Conservation (phyloP, 306 rosid species). For the Vicia sativa region DNA sequence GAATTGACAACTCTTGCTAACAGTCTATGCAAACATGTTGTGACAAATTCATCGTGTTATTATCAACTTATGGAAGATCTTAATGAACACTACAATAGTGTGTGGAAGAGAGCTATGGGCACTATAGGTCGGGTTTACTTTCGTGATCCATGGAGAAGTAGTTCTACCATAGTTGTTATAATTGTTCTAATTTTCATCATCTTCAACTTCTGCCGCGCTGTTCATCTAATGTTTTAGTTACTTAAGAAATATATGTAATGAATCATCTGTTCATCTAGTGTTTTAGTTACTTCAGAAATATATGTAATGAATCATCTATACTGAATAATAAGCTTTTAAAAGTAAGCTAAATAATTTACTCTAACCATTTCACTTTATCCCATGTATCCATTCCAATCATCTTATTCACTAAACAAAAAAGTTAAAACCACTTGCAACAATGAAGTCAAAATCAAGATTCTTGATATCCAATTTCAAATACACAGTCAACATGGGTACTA, state of each 20-base stretch:
- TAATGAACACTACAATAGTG: constrained; percentile 41
- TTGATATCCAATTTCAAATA: constrained; percentile 33
- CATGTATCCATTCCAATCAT: background rate
- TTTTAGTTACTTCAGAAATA: no score
- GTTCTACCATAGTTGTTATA: constrained; percentile 16
- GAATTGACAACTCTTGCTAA: constrained; percentile 49
- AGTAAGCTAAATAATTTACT: constrained; percentile 9
- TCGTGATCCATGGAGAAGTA: constrained; percentile 60
- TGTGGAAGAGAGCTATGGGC: constrained; percentile 50
- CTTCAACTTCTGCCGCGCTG: no score
- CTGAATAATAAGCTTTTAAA: constrained; percentile 19
- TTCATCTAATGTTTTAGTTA: no score
- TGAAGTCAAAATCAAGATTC: constrained; percentile 35
- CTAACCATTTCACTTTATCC: constrained; percentile 32
- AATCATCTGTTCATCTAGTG: background rate
- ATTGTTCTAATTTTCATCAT: no score
- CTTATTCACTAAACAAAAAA: constrained; percentile 20
- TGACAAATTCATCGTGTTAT: constrained; percentile 43
- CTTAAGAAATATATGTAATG: no score
- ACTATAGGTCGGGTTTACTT: constrained; percentile 52
- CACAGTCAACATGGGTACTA: constrained; percentile 22
- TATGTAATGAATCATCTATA: constrained; percentile 17
- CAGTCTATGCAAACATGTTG: constrained; percentile 45
- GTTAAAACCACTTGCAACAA: constrained; percentile 20
- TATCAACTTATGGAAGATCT: constrained; percentile 11